Evolutionary conservation across 352 stramenopile genomes (phyloP), one percentile per base, ranked within the genome.

Genomic region (Pythium guiyangense): DNA sequence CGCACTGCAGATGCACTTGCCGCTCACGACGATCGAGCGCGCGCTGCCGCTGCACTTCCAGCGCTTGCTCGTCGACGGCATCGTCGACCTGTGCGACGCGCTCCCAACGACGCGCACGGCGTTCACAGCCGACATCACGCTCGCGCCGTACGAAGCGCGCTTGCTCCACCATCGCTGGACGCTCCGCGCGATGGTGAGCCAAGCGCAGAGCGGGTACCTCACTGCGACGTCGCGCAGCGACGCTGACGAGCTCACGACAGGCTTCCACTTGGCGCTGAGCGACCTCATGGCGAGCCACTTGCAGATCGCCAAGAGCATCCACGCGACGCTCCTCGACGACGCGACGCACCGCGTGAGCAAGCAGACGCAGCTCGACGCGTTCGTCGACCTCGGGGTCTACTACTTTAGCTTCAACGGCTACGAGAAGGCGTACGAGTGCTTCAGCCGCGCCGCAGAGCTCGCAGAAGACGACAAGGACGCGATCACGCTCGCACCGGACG

Each of bases 361-460:
- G 15, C 71, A 80, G 50, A 67, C 66, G 2, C 79, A 87, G 49
- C 60, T 86, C 45, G 75, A 89, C 12, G 78, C 80, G 11, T 88
- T 77, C 60, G 80, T 74, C 52, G 82, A 92, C 53, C 64, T 92
- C 1, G 79, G 74, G 0, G 51, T 81, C 29, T 92, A 90, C 42
- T 92, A 86, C 53, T 92, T 92, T 64, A 87, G 68, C 66, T 89
- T 92, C 49, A 78, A 73, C 34, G 73, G 73, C 3, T 90, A 83
- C 45, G 79, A 88, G 48, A 88, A 87, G 46, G 82, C 82, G 6
- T 88, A 89, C 53, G 78, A 78, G 54, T 90, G 75, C 62, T 90
- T 92, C 49, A 85, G 71, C 47, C 74, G 73, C 39, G 82, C 82
- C 0, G 69, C 47, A 8, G 77, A 89, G 56, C 62, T 91, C n/a